Evolutionary conservation across 2,329 filamentous ascomycete genomes (phyloP).

Genomic region (Colletotrichum scovillei): DNA sequence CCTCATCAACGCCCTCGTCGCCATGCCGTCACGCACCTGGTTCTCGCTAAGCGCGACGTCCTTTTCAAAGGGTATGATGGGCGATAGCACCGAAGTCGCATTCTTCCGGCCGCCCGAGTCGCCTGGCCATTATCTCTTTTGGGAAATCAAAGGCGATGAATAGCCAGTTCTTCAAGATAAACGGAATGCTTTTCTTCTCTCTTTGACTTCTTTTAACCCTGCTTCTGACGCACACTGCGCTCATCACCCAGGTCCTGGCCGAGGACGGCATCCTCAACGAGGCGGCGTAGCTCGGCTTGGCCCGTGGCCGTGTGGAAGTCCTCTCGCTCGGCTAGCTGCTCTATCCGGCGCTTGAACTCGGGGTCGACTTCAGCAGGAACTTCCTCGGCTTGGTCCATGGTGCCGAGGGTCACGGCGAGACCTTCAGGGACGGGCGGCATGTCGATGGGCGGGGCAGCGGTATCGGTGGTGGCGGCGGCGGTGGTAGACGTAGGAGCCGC

Average conservation of each 20-base stretch:
- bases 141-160: slow-evolving; percentile 65
- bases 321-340: slow-evolving; percentile 84
- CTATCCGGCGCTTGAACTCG: slow-evolving; percentile 86
- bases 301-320: slow-evolving; percentile 87
- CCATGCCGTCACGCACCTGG: slow-evolving; percentile 61
- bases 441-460: slow-evolving; percentile 42
- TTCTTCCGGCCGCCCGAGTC: slow-evolving; percentile 63
- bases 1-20: slow-evolving; percentile 57
- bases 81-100: slow-evolving; percentile 61
- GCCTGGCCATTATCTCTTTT: slow-evolving; percentile 67
- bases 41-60: slow-evolving; percentile 65
- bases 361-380: slow-evolving; percentile 77
- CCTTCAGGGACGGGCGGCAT: slow-evolving; percentile 79
- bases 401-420: slow-evolving; percentile 81
- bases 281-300: slow-evolving; percentile 80
- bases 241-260: slow-evolving; percentile 73
- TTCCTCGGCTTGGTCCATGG: slow-evolving; percentile 73
- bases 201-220: slow-evolving; percentile 57
- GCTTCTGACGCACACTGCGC: slow-evolving; percentile 72
- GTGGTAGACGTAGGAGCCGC: slow-evolving; percentile 42
- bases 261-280: slow-evolving; percentile 84
- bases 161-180: not conserved
- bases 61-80: slow-evolving; percentile 58
- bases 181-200: not conserved
- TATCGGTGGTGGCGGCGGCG: not conserved